phyloP scores from a whole-genome alignment of 2,329 filamentous ascomycete species.

The Cephalotrichum gorgonifer region DNA sequence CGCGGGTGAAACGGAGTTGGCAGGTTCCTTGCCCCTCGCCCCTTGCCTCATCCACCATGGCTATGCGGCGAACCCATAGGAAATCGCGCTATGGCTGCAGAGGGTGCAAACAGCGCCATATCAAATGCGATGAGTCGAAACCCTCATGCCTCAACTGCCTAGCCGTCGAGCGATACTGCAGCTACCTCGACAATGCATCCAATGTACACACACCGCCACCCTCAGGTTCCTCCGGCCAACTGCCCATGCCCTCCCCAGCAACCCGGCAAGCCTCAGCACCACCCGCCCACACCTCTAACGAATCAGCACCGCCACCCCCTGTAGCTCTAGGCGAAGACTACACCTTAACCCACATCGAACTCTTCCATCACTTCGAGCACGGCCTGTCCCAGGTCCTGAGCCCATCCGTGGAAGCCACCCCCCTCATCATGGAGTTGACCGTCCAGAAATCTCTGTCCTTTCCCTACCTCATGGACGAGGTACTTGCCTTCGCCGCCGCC shows the following conservation, averaged over 20 bases:
- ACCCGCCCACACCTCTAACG: not conserved
- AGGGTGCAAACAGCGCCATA: conserved; percentile 29
- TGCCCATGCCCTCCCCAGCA: not conserved
- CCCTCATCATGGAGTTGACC: conserved; percentile 14
- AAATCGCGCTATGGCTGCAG: conserved; percentile 29
- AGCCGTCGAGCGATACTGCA: conserved; percentile 23
- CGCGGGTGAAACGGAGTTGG: no score
- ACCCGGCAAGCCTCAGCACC: not conserved
- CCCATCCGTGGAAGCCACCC: conserved; percentile 13
- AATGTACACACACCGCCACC: not conserved
- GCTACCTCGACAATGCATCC: conserved; percentile 11
- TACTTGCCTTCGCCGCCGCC: conserved; percentile 33
- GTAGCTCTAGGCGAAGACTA: conserved; percentile 15
- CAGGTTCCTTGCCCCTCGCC: no score
- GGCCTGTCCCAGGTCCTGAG: not conserved
- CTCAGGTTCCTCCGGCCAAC: not conserved
- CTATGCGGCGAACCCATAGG: conserved; percentile 3
- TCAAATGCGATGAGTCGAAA: conserved; percentile 30
- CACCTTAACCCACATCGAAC: conserved; percentile 26
- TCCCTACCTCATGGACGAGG: conserved; percentile 35
- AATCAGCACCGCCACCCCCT: not conserved
- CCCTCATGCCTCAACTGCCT: conserved; percentile 29
- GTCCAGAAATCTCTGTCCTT: conserved; percentile 19
- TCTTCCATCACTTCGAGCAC: conserved; percentile 16
- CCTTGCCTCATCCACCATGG: no score